Percentiles rank a stretch among this genome's conserved stretches.
These are phyloP conservation scores for Naganishia cerealis DNA, from an alignment of 1,284 basidiomycete species.

Conservation along the genomic window DNA sequence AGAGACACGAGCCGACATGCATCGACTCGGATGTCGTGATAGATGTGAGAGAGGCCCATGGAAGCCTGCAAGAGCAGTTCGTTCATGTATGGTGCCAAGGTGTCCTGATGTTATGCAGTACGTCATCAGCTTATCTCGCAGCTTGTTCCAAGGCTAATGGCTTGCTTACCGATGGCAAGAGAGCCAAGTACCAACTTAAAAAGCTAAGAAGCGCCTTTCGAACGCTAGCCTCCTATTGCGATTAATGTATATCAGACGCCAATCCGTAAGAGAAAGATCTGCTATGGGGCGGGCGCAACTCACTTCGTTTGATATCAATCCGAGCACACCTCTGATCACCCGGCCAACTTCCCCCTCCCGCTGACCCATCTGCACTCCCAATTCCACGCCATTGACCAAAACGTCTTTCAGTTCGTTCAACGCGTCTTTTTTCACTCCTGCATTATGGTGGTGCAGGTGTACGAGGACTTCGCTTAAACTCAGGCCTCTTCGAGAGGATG, in stretches of 20 bases:
- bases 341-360: constrained; percentile 60
- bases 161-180: constrained; percentile 61
- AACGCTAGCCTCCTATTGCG: constrained; percentile 52
- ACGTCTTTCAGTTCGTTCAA: constrained; percentile 79
- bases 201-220: constrained; percentile 55
- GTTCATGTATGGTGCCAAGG: constrained; percentile 69
- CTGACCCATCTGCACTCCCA: constrained; percentile 56
- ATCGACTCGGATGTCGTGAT: constrained; percentile 88
- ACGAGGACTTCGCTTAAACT: constrained; percentile 75
- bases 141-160: too few species aligned
- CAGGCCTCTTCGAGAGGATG: constrained; percentile 73
- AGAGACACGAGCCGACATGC: constrained; percentile 79
- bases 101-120: constrained; percentile 57
- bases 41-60: constrained; percentile 91
- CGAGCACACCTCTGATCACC: constrained; percentile 67
- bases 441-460: constrained; percentile 80
- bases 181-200: constrained; percentile 69
- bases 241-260: too few species aligned
- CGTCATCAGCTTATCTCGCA: too few species aligned
- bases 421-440: constrained; percentile 74
- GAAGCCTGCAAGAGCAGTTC: constrained; percentile 78
- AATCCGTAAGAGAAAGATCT: background rate
- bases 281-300: constrained; percentile 28
- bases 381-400: constrained; percentile 64
- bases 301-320: constrained; percentile 79